phyloP scores from a whole-genome alignment of 352 stramenopile species.

The Pythium aristosporum region DNA sequence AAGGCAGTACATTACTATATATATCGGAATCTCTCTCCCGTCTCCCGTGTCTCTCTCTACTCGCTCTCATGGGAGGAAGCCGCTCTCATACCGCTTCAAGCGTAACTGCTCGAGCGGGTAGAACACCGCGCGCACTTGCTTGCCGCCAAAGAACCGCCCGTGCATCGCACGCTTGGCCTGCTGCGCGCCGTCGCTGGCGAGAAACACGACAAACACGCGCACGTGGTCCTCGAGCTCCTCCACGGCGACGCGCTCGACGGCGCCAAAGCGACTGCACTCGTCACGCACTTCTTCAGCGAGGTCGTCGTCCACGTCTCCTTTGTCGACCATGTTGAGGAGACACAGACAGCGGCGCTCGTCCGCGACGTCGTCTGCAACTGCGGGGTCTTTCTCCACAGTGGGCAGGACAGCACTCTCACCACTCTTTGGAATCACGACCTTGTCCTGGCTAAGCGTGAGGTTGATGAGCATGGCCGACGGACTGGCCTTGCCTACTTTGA shows the following conservation, averaged over 20 bases:
- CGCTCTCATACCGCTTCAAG: slow-evolving; percentile 46
- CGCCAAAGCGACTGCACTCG: slow-evolving; percentile 67
- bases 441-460: slow-evolving; percentile 60
- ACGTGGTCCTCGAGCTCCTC: slow-evolving; percentile 67
- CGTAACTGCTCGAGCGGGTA: slow-evolving; percentile 52
- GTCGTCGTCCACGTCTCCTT: slow-evolving; percentile 72
- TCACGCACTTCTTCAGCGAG: slow-evolving; percentile 62
- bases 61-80: slow-evolving; percentile 32
- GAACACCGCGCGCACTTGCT: slow-evolving; percentile 66
- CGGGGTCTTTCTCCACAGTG: not conserved
- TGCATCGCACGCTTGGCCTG: slow-evolving; percentile 62
- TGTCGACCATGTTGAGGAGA: slow-evolving; percentile 68
- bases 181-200: slow-evolving; percentile 37
- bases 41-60: not conserved
- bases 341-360: slow-evolving; percentile 51
- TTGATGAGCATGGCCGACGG: slow-evolving; percentile 66
- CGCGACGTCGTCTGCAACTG: slow-evolving; percentile 34
- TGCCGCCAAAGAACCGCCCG: slow-evolving; percentile 74
- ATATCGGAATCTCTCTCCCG: not conserved
- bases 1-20: slow-evolving; percentile 1
- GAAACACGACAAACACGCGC: slow-evolving; percentile 77
- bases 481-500: slow-evolving; percentile 80
- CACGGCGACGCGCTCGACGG: slow-evolving; percentile 54
- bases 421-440: slow-evolving; percentile 38
- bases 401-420: not conserved